Conservation (phyloP, 139 green algal genomes). For the Chlamydomonas sp. region DNA sequence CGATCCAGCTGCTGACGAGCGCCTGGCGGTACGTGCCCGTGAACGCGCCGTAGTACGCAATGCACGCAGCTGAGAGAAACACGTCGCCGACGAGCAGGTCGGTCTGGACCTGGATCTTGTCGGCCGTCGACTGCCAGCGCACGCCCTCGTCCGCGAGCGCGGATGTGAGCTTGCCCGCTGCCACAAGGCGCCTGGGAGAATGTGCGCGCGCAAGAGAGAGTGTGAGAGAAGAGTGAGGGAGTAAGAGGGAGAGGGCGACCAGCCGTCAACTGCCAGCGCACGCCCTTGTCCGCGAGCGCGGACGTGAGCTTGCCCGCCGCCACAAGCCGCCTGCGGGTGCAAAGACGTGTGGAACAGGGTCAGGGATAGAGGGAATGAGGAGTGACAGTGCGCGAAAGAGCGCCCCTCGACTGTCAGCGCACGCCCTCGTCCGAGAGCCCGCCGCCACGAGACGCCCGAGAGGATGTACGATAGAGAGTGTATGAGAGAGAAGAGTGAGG, state of each 20-base stretch:
- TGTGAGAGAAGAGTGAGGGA: no score
- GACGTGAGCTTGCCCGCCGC: constrained; percentile 71
- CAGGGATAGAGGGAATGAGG: no score
- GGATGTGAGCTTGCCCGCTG: constrained; percentile 69
- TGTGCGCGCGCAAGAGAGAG: no score
- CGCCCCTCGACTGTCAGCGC: no score
- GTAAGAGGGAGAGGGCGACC: no score
- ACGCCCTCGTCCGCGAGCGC: constrained; percentile 70
- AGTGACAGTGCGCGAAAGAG: no score
- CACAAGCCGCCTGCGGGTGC: constrained; percentile 47
- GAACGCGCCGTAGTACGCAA: constrained; percentile 80
- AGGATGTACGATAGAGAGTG: no score
- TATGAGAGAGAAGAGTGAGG: no score
- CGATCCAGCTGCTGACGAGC: background rate
- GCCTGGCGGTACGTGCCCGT: constrained; percentile 62
- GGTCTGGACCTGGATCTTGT: constrained; percentile 41
- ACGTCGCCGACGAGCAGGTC: constrained; percentile 45
- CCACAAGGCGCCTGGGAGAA: constrained; percentile 55
- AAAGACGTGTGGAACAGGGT: no score
- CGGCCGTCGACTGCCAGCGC: constrained; percentile 59
- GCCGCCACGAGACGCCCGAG: no score
- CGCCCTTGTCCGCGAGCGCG: constrained; percentile 65
- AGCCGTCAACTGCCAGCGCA: no score
- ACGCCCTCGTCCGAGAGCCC: no score
- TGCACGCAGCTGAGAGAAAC: constrained; percentile 44